Conservation (phyloP, 768 basidiomycete species). For the Suillus subalutaceus region DNA sequence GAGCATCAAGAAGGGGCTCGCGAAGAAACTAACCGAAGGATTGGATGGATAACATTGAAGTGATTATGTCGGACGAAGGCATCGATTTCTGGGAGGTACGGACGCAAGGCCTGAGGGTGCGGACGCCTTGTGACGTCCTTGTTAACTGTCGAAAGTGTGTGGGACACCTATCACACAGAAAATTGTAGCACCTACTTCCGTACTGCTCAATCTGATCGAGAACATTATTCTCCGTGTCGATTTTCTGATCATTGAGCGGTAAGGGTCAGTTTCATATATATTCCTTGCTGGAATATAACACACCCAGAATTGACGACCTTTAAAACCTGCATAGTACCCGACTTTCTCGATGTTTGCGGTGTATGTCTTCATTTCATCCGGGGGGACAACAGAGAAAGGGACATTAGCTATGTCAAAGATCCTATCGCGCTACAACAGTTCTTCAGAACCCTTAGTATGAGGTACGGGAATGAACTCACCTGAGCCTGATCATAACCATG, state of each 20-base stretch:
- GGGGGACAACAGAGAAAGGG: constrained; percentile 41
- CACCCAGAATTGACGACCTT: constrained; percentile 51
- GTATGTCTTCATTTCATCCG: constrained; percentile 47
- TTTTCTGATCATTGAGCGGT: constrained; percentile 31
- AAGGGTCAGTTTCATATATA: constrained; percentile 6
- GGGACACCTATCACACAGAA: neutral
- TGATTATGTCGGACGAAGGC: constrained; percentile 41
- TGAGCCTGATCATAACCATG: constrained; percentile 48
- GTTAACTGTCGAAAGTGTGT: constrained; percentile 31
- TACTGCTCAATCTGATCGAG: constrained; percentile 50
- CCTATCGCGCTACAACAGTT: constrained; percentile 38
- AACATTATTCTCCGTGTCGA: constrained; percentile 38
- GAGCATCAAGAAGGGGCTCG: too few species aligned
- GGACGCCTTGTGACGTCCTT: constrained; percentile 34
- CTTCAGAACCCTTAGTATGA: neutral
- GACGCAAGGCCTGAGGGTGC: constrained; percentile 41
- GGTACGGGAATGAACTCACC: constrained; percentile 27
- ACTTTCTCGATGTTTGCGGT: constrained; percentile 40
- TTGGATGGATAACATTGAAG: constrained; percentile 38
- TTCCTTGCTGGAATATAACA: constrained; percentile 8
- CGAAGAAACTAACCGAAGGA: constrained; percentile 35
- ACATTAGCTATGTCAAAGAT: constrained; percentile 53
- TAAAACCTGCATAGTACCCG: constrained; percentile 51
- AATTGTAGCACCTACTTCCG: constrained; percentile 34
- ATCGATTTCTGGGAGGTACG: constrained; percentile 39